phyloP scores from a whole-genome alignment of 2,329 filamentous ascomycete species.

The Trichophyton mentagrophytes region DNA sequence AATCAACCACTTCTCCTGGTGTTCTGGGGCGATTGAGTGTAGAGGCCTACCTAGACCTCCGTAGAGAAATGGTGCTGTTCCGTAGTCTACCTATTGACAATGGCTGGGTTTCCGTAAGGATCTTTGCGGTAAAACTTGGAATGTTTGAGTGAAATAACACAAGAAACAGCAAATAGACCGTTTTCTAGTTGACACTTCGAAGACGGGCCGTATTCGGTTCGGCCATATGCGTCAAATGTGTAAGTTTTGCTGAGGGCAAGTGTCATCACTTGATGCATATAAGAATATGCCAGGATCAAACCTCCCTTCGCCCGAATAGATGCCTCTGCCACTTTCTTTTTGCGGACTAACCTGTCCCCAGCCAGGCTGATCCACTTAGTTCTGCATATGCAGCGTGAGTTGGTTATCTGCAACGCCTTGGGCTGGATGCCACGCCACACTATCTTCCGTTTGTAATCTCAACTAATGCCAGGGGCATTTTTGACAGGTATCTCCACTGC shows the following conservation, averaged over 20 bases:
- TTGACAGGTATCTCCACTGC: neutral
- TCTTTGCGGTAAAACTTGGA: too few relatives aligned
- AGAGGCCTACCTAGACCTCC: too few relatives aligned
- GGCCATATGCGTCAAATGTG: neutral
- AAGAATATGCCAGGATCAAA: too few relatives aligned
- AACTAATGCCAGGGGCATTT: neutral
- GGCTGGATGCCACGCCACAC: neutral
- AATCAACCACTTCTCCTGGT: too few relatives aligned
- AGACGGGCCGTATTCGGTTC: neutral
- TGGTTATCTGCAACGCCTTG: neutral
- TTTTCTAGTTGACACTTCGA: neutral
- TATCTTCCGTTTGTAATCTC: neutral
- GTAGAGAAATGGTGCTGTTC: too few relatives aligned
- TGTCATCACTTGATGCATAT: neutral
- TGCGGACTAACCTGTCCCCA: neutral
- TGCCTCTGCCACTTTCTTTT: neutral
- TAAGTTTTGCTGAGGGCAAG: neutral
- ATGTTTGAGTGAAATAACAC: too few relatives aligned
- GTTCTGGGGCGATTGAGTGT: too few relatives aligned
- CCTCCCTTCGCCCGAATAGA: neutral
- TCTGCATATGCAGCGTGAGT: neutral
- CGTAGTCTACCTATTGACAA: too few relatives aligned
- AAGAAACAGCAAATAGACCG: too few relatives aligned
- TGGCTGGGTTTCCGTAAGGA: too few relatives aligned
- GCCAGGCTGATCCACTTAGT: neutral